Evolutionary conservation across 345 rosid genomes (phyloP).

Genomic region (Raphanus raphanistrum): DNA sequence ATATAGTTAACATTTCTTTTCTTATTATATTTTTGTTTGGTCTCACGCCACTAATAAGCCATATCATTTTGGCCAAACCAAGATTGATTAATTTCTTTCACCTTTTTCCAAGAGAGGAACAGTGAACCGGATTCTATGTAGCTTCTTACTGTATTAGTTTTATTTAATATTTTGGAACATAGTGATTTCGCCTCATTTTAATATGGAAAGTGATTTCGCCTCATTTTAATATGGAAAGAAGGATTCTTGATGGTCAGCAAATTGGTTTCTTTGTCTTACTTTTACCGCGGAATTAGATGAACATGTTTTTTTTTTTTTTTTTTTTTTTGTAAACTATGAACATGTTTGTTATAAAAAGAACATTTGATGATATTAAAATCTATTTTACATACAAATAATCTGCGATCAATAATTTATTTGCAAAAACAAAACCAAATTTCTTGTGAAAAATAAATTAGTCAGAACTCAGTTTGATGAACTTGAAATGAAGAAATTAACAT

Average conservation of each 20-base stretch:
- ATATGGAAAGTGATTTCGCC: conserved; percentile 12
- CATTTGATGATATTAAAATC: neutral
- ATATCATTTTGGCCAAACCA: conserved; percentile 22
- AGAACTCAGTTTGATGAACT: neutral
- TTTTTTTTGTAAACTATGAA: no score
- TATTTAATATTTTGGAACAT: neutral
- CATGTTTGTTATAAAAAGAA: neutral
- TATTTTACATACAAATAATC: neutral
- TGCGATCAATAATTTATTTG: neutral
- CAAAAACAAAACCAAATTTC: neutral
- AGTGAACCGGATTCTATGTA: conserved; percentile 35
- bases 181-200: conserved; percentile 11
- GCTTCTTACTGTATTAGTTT: neutral
- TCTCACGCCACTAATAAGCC: conserved; percentile 31
- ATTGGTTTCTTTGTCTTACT: conserved; percentile 36
- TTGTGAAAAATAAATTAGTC: neutral
- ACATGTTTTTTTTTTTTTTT: no score
- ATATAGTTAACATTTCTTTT: conserved; percentile 24
- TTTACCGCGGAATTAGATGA: conserved; percentile 17
- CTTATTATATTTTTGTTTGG: conserved; percentile 21
- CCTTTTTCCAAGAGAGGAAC: conserved; percentile 24
- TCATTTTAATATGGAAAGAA: neutral
- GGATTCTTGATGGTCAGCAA: conserved; percentile 18
- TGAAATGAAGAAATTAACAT: neutral
- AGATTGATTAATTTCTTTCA: conserved; percentile 6